Percentiles rank a stretch among this genome's conserved stretches.
phyloP scores from a whole-genome alignment of 2,329 filamentous ascomycete genomes.

The Sporothrix pseudoabietina region DNA sequence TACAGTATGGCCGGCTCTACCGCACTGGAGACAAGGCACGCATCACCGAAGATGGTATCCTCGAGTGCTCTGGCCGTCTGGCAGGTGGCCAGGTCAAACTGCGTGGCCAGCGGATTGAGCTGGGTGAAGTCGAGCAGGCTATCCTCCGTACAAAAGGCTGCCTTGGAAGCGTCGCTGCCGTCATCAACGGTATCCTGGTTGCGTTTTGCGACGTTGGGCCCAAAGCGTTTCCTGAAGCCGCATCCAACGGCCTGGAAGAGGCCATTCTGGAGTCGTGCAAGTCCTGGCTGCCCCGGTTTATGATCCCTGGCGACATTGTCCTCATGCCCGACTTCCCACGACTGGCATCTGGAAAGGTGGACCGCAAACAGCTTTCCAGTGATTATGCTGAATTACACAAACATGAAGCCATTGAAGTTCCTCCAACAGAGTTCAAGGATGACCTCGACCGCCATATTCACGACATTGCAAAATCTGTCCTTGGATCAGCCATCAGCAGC shows the following conservation, averaged over 20 bases:
- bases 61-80: constrained; percentile 85
- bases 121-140: constrained; percentile 76
- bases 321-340: constrained; percentile 67
- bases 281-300: constrained; percentile 77
- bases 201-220: constrained; percentile 63
- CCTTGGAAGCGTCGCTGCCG: constrained; percentile 65
- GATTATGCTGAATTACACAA: constrained; percentile 47
- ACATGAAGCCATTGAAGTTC: background rate
- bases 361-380: constrained; percentile 64
- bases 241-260: constrained; percentile 41
- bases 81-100: constrained; percentile 82
- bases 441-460: constrained; percentile 44
- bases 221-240: constrained; percentile 33
- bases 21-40: constrained; percentile 82
- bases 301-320: constrained; percentile 77
- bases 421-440: constrained; percentile 36
- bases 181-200: constrained; percentile 70
- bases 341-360: constrained; percentile 80
- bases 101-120: constrained; percentile 78
- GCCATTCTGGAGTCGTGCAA: constrained; percentile 62
- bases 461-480: constrained; percentile 37
- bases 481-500: constrained; percentile 39
- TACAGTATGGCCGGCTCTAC: constrained; percentile 68
- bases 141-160: constrained; percentile 63
- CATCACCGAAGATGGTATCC: constrained; percentile 64